Conservation (phyloP, 176 grass and related monocot genomes). For the Zea mays region Zm-B73-REFERENCE-NAM-5.0 NC_050104.1:98244501-98245000, state of each 20-base stretch:
- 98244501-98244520: conserved; percentile 44
- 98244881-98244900: conserved; percentile 53
- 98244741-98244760: conserved; percentile 58
- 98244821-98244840: conserved; percentile 43
- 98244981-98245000: conserved; percentile 51
- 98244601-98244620: conserved; percentile 47
- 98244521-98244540: conserved; percentile 53
- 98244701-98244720: conserved; percentile 45
- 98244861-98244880: conserved; percentile 58
- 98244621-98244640: conserved; percentile 48
- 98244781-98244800: conserved; percentile 56
- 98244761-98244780: conserved; percentile 58
- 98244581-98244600: conserved; percentile 42
- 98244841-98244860: conserved; percentile 47
- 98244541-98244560: conserved; percentile 35
- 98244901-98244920: conserved; percentile 35
- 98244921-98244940: conserved; percentile 19
- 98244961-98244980: conserved; percentile 40
- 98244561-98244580: conserved; percentile 42
- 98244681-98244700: conserved; percentile 55
- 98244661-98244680: conserved; percentile 49
- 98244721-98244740: conserved; percentile 51
- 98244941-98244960: conserved; percentile 32
- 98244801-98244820: conserved; percentile 59
- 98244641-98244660: conserved; percentile 49